phyloP scores from a whole-genome alignment of 164 flowering plant genomes.

The Macadamia tetraphylla region DNA sequence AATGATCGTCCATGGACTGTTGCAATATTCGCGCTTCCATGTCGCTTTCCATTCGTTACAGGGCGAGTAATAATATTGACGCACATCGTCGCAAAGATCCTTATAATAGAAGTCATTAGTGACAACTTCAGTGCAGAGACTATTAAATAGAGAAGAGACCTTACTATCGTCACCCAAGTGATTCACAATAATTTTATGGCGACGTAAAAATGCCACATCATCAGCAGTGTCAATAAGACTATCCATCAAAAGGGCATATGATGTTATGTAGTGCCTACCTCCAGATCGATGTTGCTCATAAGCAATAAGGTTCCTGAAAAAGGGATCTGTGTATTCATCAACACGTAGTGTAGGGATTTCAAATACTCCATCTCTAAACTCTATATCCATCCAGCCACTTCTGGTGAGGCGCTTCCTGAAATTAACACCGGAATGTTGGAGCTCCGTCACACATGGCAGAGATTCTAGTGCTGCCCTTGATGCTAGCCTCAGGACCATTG shows the following conservation, averaged over 20 bases:
- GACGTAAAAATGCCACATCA: no score
- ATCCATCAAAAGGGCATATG: constrained; percentile 21
- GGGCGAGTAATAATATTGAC: constrained; percentile 3
- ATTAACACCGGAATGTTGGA: no score
- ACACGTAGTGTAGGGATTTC: constrained; percentile 18
- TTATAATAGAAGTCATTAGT: constrained; percentile 7
- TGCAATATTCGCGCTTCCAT: constrained; percentile 5
- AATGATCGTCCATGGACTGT: neutral
- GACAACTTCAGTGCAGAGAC: constrained; percentile 5
- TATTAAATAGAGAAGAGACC: no score
- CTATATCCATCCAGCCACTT: constrained; percentile 22
- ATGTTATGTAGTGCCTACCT: constrained; percentile 3
- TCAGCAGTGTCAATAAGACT: constrained; percentile 6
- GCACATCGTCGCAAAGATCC: constrained; percentile 11
- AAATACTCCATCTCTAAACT: constrained; percentile 23
- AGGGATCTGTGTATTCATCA: no score
- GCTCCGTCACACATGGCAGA: no score
- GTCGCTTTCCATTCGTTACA: constrained; percentile 4
- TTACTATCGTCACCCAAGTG: no score
- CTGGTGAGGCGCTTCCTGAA: no score
- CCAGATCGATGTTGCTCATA: constrained; percentile 29
- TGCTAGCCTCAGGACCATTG: no score
- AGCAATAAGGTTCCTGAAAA: no score
- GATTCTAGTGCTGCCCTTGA: no score
- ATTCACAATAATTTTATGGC: no score